Evolutionary conservation across 768 basidiomycete species (phyloP), one percentile per base, ranked within the genome.

Genomic region (Ramaria sp.): DNA sequence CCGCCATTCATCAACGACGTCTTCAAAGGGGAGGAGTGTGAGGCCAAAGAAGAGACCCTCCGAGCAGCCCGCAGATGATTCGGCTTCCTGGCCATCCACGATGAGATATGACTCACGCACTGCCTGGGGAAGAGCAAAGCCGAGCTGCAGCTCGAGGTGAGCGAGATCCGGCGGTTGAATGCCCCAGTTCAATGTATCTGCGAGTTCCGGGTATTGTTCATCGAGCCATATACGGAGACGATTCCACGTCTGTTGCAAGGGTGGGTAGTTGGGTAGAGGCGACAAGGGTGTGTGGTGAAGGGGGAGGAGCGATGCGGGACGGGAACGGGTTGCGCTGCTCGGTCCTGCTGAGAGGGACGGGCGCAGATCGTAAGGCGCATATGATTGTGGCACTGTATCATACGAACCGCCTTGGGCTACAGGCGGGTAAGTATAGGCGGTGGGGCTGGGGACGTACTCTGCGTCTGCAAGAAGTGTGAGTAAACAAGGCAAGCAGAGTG

Each of bases 1-100:
- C 37, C 79, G 75, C 93, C 95, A 99, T 71, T 99, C 96, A 57
- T 92, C 85, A 45, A 93, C 74, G 27, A 96, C 91, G 63, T 91
- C 87, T 65, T 99, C 96, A 46, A 98, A 76, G 12, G 92, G 90
- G 19, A 99, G 73, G 38, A 96, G 77, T n/a, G 84, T 86, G 19
- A 99, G 72, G n/a, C 96, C 96, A 65, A 92, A 97, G 70, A 99
- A 91, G 31, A 99, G 76, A 34, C 96, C 96, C 58, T 91, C 88
- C 9, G 88, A 79, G 64, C 89, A 92, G 12, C 88, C 89, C 42
- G 88, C 89, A 30, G 89, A 75, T 13, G 88, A 88, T 70, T 92
- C 88, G 19, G 89, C 81, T 67, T 98, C 96, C 67, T 99, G 96
- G 2, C 96, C 96, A 65, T 99, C 92, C 57, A 86, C 85, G 57